Conservation (phyloP, 116 monocot species). For the Phalaenopsis hybrid region DNA sequence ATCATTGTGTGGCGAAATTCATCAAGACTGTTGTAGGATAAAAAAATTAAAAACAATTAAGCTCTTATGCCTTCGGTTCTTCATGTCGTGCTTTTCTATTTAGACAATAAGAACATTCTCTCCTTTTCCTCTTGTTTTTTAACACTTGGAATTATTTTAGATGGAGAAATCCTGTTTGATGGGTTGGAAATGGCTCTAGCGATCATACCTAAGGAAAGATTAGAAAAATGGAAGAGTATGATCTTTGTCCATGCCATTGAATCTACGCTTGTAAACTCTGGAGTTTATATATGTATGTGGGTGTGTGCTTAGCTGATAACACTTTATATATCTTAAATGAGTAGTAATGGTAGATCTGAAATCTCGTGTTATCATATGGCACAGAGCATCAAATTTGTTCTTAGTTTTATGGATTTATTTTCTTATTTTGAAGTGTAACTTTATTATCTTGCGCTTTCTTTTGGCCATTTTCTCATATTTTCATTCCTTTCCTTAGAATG, state of each 20-base stretch:
- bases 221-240: not conserved
- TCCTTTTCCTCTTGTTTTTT: not conserved
- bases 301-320: not conserved
- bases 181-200: not conserved
- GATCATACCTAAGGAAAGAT: not conserved
- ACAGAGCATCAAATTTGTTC: not conserved
- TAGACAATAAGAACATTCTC: not conserved
- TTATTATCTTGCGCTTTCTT: not conserved
- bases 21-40: not conserved
- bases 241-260: too few species aligned
- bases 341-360: not conserved
- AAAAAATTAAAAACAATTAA: not conserved
- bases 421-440: not conserved
- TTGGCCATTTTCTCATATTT: not conserved
- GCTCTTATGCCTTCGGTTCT: not conserved
- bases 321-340: not conserved
- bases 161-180: not conserved
- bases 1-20: not conserved
- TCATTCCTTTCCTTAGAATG: conserved; percentile 31
- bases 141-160: not conserved
- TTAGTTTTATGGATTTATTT: not conserved
- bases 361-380: not conserved
- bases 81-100: not conserved
- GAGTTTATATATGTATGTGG: not conserved
- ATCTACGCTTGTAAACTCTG: not conserved